Evolutionary conservation across 768 basidiomycete genomes (phyloP).

Genomic region (Macrocybe gigantea): DNA sequence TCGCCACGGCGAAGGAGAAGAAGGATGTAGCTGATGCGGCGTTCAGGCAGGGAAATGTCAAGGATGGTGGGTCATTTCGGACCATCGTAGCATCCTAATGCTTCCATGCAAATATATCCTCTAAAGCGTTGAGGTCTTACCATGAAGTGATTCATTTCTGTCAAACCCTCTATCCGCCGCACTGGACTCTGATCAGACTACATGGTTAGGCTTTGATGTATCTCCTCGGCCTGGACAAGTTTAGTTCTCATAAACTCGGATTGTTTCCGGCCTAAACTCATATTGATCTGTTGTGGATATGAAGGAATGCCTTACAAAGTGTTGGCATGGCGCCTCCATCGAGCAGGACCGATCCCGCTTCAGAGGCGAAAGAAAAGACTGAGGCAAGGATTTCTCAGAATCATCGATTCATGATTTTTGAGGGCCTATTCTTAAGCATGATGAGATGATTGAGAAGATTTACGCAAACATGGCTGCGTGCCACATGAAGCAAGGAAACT

Average conservation of each 20-base stretch:
- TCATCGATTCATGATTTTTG: not conserved
- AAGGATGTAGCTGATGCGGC: constrained; percentile 64
- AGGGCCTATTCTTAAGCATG: constrained; percentile 40
- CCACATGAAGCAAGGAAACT: constrained; percentile 75
- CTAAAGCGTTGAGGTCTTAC: constrained; percentile 61
- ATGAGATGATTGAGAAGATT: constrained; percentile 73
- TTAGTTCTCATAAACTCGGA: constrained; percentile 15
- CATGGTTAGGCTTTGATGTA: constrained; percentile 58
- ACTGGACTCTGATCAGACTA: constrained; percentile 2
- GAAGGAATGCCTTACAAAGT: constrained; percentile 50
- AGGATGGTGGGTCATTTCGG: constrained; percentile 42
- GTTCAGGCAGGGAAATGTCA: constrained; percentile 59
- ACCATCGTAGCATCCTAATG: not conserved
- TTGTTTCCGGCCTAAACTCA: not conserved
- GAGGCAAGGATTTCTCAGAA: constrained; percentile 40
- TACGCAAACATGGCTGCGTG: constrained; percentile 85
- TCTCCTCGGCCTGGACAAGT: constrained; percentile 76
- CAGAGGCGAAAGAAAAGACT: constrained; percentile 50
- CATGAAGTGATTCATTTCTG: constrained; percentile 49
- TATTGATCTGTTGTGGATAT: not conserved
- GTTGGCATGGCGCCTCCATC: constrained; percentile 35
- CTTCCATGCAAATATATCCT: constrained; percentile 4
- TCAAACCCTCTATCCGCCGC: not conserved
- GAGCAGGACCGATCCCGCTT: constrained; percentile 20
- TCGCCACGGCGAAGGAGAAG: constrained; percentile 58